Base-by-base conservation (phyloP, 371 early-diverging fungal species). In the Mucor irregularis region DNA sequence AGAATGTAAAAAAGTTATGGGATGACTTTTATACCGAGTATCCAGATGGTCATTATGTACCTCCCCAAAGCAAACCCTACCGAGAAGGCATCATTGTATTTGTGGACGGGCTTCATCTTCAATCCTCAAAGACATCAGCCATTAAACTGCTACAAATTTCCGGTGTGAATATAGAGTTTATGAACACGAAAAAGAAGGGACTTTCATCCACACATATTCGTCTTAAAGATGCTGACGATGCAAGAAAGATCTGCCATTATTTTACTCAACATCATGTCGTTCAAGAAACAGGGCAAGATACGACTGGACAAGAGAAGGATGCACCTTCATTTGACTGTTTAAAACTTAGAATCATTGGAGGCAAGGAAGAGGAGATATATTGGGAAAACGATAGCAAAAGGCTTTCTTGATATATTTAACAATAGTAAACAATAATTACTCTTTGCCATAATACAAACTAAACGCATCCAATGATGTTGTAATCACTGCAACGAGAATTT, bases 401-500 rank as follows among this genome's bases (percentile, higher is more conserved):
- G n/a, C n/a, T n/a, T n/a, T n/a, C n/a, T n/a, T n/a, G 39, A 30
- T 22, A 17, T 39, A 43, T 33, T 44, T n/a, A n/a, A n/a, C n/a
- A n/a, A 34, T 9, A n/a, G 26, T 31, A 35, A 19, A 49, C 34
- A 37, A 24, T 17, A 4, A n/a, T 45, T 44, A 50, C 7, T 58
- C 51, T 14, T 58, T 56, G 80, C 84, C 40, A 89, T 69, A 87
- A 88, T 90, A 75, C 26, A 81, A 68, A 53, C 77, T 80, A 58
- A 83, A 75, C 14, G 88, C 84, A 58, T 92, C 91, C 55, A 92
- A 68, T 17, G 83, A 78, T 29, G 90, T 92, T 1, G 91, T 92
- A 28, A 90, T 82, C 13, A 89, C 82, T 19, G 90, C 91, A 28
- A 92, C 87, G 10, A 90, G 64, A 47, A 92, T 90, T 58, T 91